Evolutionary conservation across 108 stramenopile species (phyloP).

Genomic region (Nitzschia sp.): DNA sequence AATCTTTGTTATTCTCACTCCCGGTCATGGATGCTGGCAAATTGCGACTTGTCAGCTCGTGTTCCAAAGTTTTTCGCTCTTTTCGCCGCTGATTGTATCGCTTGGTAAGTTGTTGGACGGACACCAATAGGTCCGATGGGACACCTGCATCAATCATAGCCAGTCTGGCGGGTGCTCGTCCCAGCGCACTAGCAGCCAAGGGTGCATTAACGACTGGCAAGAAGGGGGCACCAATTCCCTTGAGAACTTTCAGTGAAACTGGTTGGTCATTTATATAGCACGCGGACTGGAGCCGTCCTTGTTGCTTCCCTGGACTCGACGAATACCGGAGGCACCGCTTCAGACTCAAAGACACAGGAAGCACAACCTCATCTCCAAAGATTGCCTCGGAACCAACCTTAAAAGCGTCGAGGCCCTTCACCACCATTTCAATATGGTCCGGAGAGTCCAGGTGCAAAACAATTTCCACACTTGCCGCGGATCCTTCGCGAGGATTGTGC

Average conservation of each 20-base stretch:
- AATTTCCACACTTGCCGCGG: slow-evolving; percentile 28
- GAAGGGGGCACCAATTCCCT: slow-evolving; percentile 56
- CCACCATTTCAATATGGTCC: slow-evolving; percentile 41
- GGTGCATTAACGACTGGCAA: slow-evolving; percentile 72
- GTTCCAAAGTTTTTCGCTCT: slow-evolving; percentile 43
- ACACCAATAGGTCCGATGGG: slow-evolving; percentile 19
- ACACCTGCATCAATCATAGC: slow-evolving; percentile 68
- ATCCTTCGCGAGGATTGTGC: not conserved
- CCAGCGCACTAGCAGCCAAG: slow-evolving; percentile 62
- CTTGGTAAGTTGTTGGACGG: slow-evolving; percentile 28
- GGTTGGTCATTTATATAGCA: slow-evolving; percentile 65
- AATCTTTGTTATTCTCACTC: slow-evolving; percentile 37
- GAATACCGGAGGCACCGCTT: not conserved
- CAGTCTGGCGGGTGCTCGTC: slow-evolving; percentile 43
- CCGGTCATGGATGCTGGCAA: slow-evolving; percentile 48
- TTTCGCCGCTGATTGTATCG: slow-evolving; percentile 42
- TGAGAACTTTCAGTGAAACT: slow-evolving; percentile 61
- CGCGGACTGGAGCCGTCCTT: slow-evolving; percentile 57
- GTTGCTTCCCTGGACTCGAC: slow-evolving; percentile 15
- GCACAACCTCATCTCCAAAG: not conserved
- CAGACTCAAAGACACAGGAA: not conserved
- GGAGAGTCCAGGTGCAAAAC: slow-evolving; percentile 46
- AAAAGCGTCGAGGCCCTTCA: slow-evolving; percentile 21
- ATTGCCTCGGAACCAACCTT: slow-evolving; percentile 44
- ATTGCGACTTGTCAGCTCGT: slow-evolving; percentile 46